Evolutionary conservation across 2,329 filamentous ascomycete species (phyloP).

Genomic region (Cladophialophora carrionii): DNA sequence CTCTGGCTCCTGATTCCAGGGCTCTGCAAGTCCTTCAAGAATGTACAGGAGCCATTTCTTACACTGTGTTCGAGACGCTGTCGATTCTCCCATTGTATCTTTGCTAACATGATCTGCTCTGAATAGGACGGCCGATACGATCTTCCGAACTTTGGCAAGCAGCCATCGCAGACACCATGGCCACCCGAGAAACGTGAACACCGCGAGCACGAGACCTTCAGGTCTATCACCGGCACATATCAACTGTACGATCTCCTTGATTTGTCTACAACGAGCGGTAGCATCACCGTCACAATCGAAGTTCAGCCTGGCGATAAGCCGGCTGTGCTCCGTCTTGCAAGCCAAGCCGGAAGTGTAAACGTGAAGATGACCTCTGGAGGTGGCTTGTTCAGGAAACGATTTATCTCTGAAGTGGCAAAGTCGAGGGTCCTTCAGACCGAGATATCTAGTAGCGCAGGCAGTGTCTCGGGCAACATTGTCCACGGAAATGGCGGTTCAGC

Average conservation of each 20-base stretch:
- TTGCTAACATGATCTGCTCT: constrained; percentile 11
- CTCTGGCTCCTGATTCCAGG: constrained; percentile 34
- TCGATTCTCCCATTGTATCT: background rate
- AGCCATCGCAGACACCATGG: constrained; percentile 16
- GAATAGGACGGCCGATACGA: constrained; percentile 24
- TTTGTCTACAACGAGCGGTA: constrained; percentile 42
- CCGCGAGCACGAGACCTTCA: constrained; percentile 33
- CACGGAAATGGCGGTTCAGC: constrained; percentile 50
- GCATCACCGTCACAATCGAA: constrained; percentile 40
- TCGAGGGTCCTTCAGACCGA: constrained; percentile 36
- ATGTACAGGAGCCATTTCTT: constrained; percentile 25
- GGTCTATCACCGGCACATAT: constrained; percentile 40
- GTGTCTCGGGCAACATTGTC: constrained; percentile 49
- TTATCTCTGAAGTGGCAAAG: constrained; percentile 10
- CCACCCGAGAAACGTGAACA: constrained; percentile 30
- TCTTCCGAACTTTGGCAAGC: constrained; percentile 21
- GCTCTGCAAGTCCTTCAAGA: constrained; percentile 28
- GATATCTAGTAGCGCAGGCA: constrained; percentile 41
- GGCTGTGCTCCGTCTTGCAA: constrained; percentile 40
- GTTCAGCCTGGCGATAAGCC: constrained; percentile 44
- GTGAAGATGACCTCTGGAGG: constrained; percentile 34
- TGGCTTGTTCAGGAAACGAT: constrained; percentile 32
- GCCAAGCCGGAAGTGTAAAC: constrained; percentile 39
- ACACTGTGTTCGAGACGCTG: background rate
- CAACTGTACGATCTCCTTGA: constrained; percentile 43